Evolutionary conservation across 2,329 filamentous ascomycete species (phyloP).

Genomic region (Lomentospora prolificans): DNA sequence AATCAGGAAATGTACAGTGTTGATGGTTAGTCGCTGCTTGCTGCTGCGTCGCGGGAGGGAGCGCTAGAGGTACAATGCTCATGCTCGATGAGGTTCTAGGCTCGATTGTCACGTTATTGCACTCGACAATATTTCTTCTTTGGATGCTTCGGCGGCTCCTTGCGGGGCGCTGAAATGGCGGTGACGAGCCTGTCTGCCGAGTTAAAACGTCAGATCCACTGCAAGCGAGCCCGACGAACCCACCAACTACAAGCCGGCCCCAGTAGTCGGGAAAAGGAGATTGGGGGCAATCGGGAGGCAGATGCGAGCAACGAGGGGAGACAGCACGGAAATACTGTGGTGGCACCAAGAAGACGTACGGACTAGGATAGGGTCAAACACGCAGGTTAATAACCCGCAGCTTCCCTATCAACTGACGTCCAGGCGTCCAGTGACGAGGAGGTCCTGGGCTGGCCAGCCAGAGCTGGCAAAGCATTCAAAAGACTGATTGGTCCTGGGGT

Average conservation of each 20-base stretch:
- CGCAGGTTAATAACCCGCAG: neutral
- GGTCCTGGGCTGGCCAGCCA: too few relatives aligned
- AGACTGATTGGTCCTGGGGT: too few relatives aligned
- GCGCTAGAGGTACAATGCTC: neutral
- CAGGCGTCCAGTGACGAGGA: too few relatives aligned
- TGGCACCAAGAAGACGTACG: neutral
- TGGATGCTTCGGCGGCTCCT: neutral
- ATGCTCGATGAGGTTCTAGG: neutral
- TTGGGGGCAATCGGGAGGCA: neutral
- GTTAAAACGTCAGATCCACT: slow-evolving; percentile 8
- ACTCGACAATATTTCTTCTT: neutral
- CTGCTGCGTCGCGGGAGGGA: neutral
- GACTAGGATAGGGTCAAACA: neutral
- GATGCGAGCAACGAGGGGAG: neutral
- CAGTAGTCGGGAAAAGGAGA: neutral
- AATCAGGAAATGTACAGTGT: neutral
- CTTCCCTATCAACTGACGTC: too few relatives aligned
- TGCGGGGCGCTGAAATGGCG: slow-evolving; percentile 10
- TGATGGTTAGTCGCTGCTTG: neutral
- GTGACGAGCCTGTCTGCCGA: slow-evolving; percentile 5
- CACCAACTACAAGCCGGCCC: neutral
- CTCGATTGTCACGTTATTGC: neutral
- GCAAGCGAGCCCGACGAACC: slow-evolving; percentile 6
- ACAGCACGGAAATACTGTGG: neutral
- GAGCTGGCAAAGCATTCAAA: too few relatives aligned